Evolutionary conservation across 306 rosid genomes (phyloP), one percentile per base, ranked within the genome.

Genomic region (Ochetophila trinervis): DNA sequence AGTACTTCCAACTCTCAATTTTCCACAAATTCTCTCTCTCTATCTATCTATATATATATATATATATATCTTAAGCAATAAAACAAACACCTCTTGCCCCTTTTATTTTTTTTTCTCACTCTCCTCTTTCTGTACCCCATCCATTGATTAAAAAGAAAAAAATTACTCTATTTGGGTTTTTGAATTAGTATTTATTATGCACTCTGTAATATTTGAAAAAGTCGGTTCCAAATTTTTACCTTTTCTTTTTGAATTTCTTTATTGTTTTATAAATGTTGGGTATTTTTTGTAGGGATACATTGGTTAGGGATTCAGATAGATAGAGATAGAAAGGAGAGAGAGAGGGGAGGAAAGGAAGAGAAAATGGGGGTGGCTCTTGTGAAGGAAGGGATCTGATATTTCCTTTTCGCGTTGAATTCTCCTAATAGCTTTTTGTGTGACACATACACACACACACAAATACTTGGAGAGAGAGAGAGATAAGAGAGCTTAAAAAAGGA

Each of bases 341-440:
- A n/a, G 18, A 54, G 21, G 5, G 5, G 44, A 8, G 17, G 17
- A 27, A 19, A 13, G 0, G 22, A 19, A 42, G 61, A 4, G 4
- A 18, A 45, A 35, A 52, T 51, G 74, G 74, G 74, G 63, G 66
- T 51, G 74, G 63, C 78, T 80, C 80, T 65, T 78, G 80, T 78
- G 87, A 76, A 54, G 72, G 51, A 73, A 65, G 71, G 83, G 86
- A 81, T 83, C 85, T 67, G 74, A 79, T 72, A 60, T 82, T 57
- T 80, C 83, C 78, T 83, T 85, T 85, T 85, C 76, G 84, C 83
- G 89, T 87, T 85, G 97, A 90, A 83, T 87, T 81, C 60, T 53
- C 74, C 5, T 24, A 24, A 51, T 18, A 17, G 49, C 60, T 69
- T 70, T 67, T 64, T 14, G 66, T 65, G 79, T 45, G 76, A 69